phyloP scores from a whole-genome alignment of 805 yeast genomes.

The Torulaspora gathmanii region DNA sequence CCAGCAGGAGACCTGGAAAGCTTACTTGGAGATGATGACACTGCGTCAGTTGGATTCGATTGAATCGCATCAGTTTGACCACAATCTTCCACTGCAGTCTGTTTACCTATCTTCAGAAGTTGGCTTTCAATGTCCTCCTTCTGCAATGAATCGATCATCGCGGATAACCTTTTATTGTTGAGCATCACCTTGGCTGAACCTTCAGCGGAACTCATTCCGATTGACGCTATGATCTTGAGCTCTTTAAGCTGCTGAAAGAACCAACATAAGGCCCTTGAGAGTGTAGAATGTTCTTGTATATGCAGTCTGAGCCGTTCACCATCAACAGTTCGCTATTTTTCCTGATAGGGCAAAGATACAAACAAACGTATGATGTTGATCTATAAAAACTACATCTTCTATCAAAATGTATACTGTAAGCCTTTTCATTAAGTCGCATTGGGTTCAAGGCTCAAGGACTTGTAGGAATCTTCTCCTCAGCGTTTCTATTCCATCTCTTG shows the following conservation, averaged over 20 bases:
- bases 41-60: conserved; percentile 3
- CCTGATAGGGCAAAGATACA: conserved; percentile 9
- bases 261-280: not conserved
- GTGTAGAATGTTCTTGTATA: not conserved
- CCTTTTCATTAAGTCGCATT: not conserved
- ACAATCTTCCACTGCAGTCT: not conserved
- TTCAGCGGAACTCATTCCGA: not conserved
- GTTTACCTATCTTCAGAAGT: conserved; percentile 5
- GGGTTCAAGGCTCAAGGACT: conserved; percentile 3
- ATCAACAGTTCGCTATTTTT: not conserved
- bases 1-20: conserved; percentile 15
- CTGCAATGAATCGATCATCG: conserved; percentile 29
- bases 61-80: not conserved
- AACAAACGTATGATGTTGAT: conserved; percentile 4
- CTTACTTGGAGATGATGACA: conserved; percentile 7
- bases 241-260: not conserved
- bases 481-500: conserved; percentile 12
- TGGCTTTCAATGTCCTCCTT: conserved; percentile 16
- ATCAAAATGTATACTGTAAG: not conserved
- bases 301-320: conserved; percentile 2
- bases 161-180: conserved; percentile 28
- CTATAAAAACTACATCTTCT: not conserved
- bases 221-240: not conserved
- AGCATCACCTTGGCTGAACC: conserved; percentile 18
- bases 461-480: conserved; percentile 10